These are phyloP conservation scores for Phialophora verrucosa DNA, from an alignment of 2,329 filamentous ascomycete genomes.

Conservation along the genomic window DNA sequence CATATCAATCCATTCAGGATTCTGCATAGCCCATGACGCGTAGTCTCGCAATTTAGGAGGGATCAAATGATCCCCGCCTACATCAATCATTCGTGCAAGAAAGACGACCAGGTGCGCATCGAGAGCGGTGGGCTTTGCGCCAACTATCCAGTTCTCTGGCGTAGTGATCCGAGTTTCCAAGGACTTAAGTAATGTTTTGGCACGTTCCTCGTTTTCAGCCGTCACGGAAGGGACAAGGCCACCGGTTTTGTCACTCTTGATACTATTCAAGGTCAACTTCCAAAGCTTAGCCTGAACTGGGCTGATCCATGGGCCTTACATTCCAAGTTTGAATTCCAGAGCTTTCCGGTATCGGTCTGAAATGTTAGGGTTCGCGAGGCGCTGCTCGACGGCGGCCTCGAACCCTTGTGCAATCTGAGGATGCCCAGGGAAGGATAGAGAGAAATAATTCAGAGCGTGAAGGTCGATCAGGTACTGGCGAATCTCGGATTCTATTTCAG, in stretches of 20 bases:
- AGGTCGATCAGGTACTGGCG: background rate
- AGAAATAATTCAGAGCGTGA: constrained; percentile 11
- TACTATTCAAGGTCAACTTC: too few species aligned
- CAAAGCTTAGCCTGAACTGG: too few species aligned
- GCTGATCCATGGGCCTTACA: too few species aligned
- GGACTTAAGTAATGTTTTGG: background rate
- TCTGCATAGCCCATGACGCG: background rate
- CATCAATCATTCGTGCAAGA: constrained; percentile 8
- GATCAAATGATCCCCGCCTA: background rate
- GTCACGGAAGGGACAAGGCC: constrained; percentile 13
- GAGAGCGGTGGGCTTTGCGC: constrained; percentile 2
- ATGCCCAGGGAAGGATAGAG: background rate
- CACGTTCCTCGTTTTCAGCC: constrained; percentile 12
- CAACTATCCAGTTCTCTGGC: background rate
- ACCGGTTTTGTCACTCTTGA: constrained; percentile 18
- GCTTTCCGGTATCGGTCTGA: constrained; percentile 16
- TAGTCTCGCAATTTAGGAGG: background rate
- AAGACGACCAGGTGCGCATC: constrained; percentile 14
- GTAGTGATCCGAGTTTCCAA: background rate
- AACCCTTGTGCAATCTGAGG: background rate
- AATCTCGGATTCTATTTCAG: background rate
- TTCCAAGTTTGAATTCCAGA: constrained; percentile 13
- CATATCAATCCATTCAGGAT: background rate
- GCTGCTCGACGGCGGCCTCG: background rate
- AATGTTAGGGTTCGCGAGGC: constrained; percentile 8